Conservation (phyloP, 129 eudicot species). For the Cynara cardunculus region DNA sequence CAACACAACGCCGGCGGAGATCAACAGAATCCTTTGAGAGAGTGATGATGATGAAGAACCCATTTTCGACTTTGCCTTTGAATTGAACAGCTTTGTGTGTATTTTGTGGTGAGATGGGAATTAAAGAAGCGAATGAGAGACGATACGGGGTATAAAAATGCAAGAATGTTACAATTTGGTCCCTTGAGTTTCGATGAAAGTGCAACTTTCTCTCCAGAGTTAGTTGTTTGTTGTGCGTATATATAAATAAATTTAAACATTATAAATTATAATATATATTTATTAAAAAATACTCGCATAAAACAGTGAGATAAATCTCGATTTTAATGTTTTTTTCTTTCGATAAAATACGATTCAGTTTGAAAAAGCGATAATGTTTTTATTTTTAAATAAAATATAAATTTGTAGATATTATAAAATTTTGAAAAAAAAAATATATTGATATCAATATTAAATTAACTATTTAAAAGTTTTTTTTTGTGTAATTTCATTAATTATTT, state of each 20-base stretch:
- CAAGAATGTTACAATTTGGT: slow-evolving; percentile 7
- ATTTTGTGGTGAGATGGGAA: not conserved
- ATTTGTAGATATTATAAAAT: too few species aligned
- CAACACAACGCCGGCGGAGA: slow-evolving; percentile 47
- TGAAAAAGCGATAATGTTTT: too few species aligned
- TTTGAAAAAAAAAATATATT: too few species aligned
- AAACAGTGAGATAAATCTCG: too few species aligned
- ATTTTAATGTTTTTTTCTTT: too few species aligned
- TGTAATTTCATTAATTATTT: too few species aligned
- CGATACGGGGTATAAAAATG: slow-evolving; percentile 6
- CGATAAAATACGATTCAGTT: too few species aligned
- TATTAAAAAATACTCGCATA: not conserved
- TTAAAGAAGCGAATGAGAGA: slow-evolving; percentile 1
- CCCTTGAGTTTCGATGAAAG: not conserved
- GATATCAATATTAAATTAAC: too few species aligned
- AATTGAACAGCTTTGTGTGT: not conserved
- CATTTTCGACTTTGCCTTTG: slow-evolving; percentile 20
- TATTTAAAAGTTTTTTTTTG: too few species aligned
- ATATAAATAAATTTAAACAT: not conserved
- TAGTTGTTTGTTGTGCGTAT: not conserved
- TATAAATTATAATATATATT: not conserved
- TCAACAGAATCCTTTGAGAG: slow-evolving; percentile 39
- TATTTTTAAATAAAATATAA: too few species aligned
- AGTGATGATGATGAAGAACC: slow-evolving; percentile 30
- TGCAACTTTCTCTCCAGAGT: not conserved